Percentiles rank a stretch among this genome's conserved stretches.
These are phyloP conservation scores for Salix purpurea DNA, from an alignment of 345 rosid species.

Conservation along the genomic window DNA sequence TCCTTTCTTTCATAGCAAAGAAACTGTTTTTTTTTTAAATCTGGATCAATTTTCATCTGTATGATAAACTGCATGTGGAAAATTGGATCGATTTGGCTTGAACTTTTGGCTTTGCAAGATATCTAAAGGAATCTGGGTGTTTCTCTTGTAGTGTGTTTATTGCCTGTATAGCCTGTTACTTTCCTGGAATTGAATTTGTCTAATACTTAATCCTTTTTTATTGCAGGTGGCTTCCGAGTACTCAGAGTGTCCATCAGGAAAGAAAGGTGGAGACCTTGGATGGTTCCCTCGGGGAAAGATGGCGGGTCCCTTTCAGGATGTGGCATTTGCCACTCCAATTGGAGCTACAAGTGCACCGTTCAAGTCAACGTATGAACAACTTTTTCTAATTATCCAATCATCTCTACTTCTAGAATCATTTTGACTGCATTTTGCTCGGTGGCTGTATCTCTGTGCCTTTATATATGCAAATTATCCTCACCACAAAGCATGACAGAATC, in stretches of 20 bases:
- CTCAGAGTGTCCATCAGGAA: slow-evolving; percentile 94
- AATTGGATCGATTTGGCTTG: background rate
- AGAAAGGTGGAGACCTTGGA: slow-evolving; percentile 98
- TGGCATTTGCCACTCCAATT: slow-evolving; percentile 71
- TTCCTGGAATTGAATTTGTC: background rate
- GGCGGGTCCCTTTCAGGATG: slow-evolving; percentile 97
- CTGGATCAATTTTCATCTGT: background rate
- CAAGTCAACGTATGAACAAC: slow-evolving; percentile 67
- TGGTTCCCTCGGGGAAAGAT: slow-evolving; percentile 98
- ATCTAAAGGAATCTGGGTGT: background rate
- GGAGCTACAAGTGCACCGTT: slow-evolving; percentile 95
- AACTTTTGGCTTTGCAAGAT: background rate
- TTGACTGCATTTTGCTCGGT: background rate
- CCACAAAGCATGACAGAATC: background rate
- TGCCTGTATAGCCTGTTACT: background rate
- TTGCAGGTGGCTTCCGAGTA: slow-evolving; percentile 82
- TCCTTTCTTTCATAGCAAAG: background rate
- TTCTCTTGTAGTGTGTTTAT: background rate
- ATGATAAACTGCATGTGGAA: background rate
- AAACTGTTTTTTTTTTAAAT: background rate
- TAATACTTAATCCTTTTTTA: background rate
- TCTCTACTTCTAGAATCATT: background rate
- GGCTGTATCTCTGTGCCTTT: background rate
- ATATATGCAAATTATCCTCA: background rate
- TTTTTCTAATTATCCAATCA: too few species aligned